Conservation (phyloP, 148 eudicot genomes). For the Chenopodium berlandieri region DNA sequence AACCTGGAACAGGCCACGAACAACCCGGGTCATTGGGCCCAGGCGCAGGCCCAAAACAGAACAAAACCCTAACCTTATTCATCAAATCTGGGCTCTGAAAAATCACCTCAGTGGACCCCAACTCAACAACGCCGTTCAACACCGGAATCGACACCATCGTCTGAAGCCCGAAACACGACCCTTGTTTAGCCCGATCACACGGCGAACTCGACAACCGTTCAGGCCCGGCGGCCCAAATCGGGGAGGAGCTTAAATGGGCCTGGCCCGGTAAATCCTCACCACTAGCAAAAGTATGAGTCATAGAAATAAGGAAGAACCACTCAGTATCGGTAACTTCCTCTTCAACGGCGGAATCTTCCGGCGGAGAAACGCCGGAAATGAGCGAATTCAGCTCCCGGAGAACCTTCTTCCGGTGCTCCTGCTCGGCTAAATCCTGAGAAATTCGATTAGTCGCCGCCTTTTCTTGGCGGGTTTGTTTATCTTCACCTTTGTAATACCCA, state of each 20-base stretch:
- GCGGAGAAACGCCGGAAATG: slow-evolving; percentile 47
- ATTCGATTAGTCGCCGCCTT: background rate
- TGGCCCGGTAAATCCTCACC: slow-evolving; percentile 77
- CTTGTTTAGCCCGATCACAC: slow-evolving; percentile 62
- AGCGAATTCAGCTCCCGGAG: slow-evolving; percentile 80
- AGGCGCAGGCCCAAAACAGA: slow-evolving; percentile 29
- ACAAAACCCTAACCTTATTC: slow-evolving; percentile 46
- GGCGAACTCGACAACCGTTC: slow-evolving; percentile 38
- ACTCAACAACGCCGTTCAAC: slow-evolving; percentile 56
- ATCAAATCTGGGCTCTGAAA: slow-evolving; percentile 45
- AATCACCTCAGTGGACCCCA: slow-evolving; percentile 65
- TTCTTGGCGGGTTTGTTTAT: slow-evolving; percentile 2
- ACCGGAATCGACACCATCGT: slow-evolving; percentile 68
- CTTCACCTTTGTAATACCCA: slow-evolving; percentile 79
- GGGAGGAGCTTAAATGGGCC: slow-evolving; percentile 33
- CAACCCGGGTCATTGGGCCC: slow-evolving; percentile 11
- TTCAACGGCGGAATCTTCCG: slow-evolving; percentile 34
- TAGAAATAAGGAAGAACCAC: slow-evolving; percentile 78
- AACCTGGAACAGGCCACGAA: slow-evolving; percentile 1
- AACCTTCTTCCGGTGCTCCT: slow-evolving; percentile 64
- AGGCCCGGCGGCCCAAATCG: slow-evolving; percentile 65
- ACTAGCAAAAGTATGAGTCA: slow-evolving; percentile 59
- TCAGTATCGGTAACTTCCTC: slow-evolving; percentile 83
- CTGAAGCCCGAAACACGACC: slow-evolving; percentile 46
- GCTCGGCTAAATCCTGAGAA: slow-evolving; percentile 44